Conservation (phyloP, 2,329 filamentous ascomycete species). For the Aureobasidium uvarum region DNA sequence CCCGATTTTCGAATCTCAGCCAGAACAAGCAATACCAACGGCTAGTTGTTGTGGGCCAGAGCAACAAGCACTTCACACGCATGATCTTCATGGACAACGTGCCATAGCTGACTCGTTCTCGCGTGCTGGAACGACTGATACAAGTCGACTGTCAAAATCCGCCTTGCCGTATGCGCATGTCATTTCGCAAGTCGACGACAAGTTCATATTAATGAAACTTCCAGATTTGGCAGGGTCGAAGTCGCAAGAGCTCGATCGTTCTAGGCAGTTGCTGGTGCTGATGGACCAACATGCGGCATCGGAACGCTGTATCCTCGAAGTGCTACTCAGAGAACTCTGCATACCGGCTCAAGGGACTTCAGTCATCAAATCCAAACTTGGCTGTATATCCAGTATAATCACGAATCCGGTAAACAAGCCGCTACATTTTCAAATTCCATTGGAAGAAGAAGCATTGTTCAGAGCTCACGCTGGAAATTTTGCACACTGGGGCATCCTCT, state of each 20-base stretch:
- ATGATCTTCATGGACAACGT: neutral
- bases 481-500: constrained; percentile 70
- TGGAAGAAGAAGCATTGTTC: constrained; percentile 61
- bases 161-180: constrained; percentile 62
- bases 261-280: constrained; percentile 57
- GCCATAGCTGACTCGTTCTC: constrained; percentile 26
- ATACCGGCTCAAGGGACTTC: constrained; percentile 30
- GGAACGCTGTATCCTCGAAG: constrained; percentile 78
- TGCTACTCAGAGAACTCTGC: constrained; percentile 62
- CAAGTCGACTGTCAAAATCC: constrained; percentile 57
- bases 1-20: constrained; percentile 63
- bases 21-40: constrained; percentile 34
- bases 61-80: neutral
- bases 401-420: constrained; percentile 48
- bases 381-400: constrained; percentile 36
- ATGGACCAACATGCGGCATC: constrained; percentile 95
- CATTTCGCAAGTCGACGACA: constrained; percentile 80
- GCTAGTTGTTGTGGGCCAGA: neutral
- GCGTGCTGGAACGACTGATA: constrained; percentile 27
- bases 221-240: constrained; percentile 22
- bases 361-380: constrained; percentile 37
- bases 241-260: neutral
- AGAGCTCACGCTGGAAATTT: constrained; percentile 57
- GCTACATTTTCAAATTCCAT: constrained; percentile 63
- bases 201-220: constrained; percentile 77